Conservation (phyloP, 305 asterid species). For the Solanum aculeatissimum region DNA sequence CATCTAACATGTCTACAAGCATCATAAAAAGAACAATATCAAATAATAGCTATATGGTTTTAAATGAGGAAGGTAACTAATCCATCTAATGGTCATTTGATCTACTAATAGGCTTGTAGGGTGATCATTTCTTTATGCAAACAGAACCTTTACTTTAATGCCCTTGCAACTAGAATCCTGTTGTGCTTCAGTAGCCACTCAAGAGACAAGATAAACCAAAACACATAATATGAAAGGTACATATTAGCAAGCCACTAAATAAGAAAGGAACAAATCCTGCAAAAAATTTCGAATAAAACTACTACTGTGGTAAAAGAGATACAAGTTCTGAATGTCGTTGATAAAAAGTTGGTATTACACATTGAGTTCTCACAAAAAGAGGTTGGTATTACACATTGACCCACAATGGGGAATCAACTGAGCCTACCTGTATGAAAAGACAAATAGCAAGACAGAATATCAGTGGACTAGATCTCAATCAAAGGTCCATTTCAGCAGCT, state of each 20-base stretch:
- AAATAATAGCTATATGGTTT: neutral
- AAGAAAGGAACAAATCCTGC: neutral
- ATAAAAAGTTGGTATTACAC: neutral
- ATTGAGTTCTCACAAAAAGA: neutral
- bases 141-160: neutral
- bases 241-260: neutral
- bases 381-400: neutral
- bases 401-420: neutral
- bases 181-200: neutral
- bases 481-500: neutral
- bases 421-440: neutral
- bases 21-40: neutral
- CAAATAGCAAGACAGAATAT: neutral
- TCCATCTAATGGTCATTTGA: neutral
- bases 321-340: neutral
- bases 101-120: neutral
- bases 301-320: neutral
- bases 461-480: neutral
- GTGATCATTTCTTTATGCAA: neutral
- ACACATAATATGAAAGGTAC: neutral
- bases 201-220: neutral
- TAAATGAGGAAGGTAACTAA: neutral
- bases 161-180: neutral
- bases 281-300: neutral
- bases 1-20: neutral